phyloP scores from a whole-genome alignment of 345 rosid species.

The Trapa bicornis region DNA sequence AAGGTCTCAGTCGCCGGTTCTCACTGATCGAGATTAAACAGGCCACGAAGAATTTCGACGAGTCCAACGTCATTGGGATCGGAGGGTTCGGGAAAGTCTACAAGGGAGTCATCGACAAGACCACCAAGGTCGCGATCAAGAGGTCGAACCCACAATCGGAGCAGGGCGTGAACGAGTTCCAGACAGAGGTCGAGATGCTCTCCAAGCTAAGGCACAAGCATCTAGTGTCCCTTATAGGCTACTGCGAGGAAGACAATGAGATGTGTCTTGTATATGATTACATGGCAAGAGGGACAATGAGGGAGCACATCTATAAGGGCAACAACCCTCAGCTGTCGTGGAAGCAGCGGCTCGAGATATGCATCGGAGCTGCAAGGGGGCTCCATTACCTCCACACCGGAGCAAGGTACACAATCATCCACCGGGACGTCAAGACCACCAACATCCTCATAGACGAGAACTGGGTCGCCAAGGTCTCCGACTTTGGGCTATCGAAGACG shows the following conservation, averaged over 20 bases:
- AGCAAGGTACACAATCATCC: slow-evolving; percentile 78
- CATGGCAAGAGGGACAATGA: slow-evolving; percentile 73
- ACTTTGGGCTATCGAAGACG: slow-evolving; percentile 69
- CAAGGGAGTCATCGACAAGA: slow-evolving; percentile 49
- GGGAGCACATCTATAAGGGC: slow-evolving; percentile 57
- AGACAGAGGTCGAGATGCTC: slow-evolving; percentile 75
- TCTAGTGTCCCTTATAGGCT: slow-evolving; percentile 73
- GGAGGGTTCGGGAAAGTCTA: slow-evolving; percentile 95
- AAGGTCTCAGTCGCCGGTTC: slow-evolving; percentile 60
- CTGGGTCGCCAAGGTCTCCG: slow-evolving; percentile 78
- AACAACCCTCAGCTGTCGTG: slow-evolving; percentile 43
- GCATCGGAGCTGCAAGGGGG: slow-evolving; percentile 76
- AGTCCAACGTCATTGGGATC: slow-evolving; percentile 55
- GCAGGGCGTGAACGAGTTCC: slow-evolving; percentile 75
- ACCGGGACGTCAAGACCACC: slow-evolving; percentile 89
- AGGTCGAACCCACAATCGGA: slow-evolving; percentile 66
- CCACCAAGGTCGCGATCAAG: slow-evolving; percentile 54
- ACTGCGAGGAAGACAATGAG: slow-evolving; percentile 71
- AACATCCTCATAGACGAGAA: slow-evolving; percentile 76
- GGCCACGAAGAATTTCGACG: slow-evolving; percentile 54
- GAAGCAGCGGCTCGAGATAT: slow-evolving; percentile 66
- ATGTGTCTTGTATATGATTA: slow-evolving; percentile 78
- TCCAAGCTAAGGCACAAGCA: slow-evolving; percentile 82
- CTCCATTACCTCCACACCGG: slow-evolving; percentile 88
- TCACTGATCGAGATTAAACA: slow-evolving; percentile 43